A percentile compares a stretch with the other conserved stretches of the same genome.
Conservation (phyloP, 2,329 filamentous ascomycete genomes). For the Cadophora gregata region DNA sequence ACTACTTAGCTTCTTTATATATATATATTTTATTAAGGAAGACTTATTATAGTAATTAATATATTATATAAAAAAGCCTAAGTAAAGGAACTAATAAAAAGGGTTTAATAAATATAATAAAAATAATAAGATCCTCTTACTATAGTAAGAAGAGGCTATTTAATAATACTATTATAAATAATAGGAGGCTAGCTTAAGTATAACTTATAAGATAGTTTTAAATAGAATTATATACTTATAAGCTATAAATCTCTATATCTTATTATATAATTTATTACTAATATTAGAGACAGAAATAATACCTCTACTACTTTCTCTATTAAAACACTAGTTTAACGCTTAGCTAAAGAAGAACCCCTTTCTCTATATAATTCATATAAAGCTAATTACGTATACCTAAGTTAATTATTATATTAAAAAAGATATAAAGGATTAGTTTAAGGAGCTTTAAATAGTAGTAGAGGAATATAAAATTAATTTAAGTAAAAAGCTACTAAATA, state of each 20-base stretch:
- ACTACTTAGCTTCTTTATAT: neutral
- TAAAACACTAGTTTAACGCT: neutral
- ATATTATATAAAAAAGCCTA: neutral
- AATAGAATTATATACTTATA: neutral
- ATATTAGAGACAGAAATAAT: neutral
- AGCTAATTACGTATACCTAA: constrained; percentile 4
- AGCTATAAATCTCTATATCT: neutral
- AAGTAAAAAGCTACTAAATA: constrained; percentile 10
- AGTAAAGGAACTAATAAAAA: neutral
- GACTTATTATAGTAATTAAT: neutral
- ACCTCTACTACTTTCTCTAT: neutral
- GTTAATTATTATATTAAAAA: neutral
- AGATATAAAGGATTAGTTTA: neutral
- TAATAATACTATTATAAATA: constrained; percentile 13
- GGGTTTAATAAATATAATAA: neutral
- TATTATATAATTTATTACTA: neutral
- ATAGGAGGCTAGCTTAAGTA: neutral
- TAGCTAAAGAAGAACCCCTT: neutral
- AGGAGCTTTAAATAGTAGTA: neutral
- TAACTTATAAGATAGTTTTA: neutral
- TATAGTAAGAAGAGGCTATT: constrained; percentile 10
- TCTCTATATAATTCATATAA: constrained; percentile 8
- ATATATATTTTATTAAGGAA: neutral
- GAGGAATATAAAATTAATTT: neutral
- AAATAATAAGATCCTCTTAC: neutral